Evolutionary conservation across 2,329 filamentous ascomycete species (phyloP), one percentile per base, ranked within the genome.

Genomic region (Pseudogymnoascus sp.): DNA sequence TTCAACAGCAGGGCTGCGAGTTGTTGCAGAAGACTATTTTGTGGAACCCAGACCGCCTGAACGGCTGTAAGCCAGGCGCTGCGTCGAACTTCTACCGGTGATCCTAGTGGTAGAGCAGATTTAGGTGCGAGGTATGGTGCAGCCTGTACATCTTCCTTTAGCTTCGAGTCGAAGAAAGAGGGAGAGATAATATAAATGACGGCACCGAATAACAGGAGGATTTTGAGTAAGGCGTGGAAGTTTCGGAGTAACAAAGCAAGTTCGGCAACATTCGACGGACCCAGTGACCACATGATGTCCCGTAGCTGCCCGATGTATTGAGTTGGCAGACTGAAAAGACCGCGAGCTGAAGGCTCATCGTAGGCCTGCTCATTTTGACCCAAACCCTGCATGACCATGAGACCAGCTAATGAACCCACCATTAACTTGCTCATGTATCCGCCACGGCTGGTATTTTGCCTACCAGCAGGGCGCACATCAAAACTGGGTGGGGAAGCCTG

Each of bases 1-100:
- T 96, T 95, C 48, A 92, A 79, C 6, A 87, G 81, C 25, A 97
- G 81, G 3, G 92, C 93, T n/a, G 90, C 86, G 64, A 90, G 89
- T 75, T 97, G 93, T 2, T 95, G 85, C 69, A 93, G 83, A 74
- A 96, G 93, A 69, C 89, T 90, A 75, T 96, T 91, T 19, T 88
- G 85, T 11, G 93, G 93, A 14, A 97, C 90, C 85, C 92, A 96
- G 23, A 96, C 91, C 4, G 90, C 93, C 76, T 96, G 93, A 65
- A 96, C 88, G 6, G 93, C 91, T 3, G 93, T 97, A 64, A 96
- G 86, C 93, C 93, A 97, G 34, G 93, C 93, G 74, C 92, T 90
- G 66, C 89, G 87, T 61, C 92, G 88, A 57, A 96, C 90, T 69
- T 96, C 86, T 64, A 96, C 92, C 0, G 93, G 89, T 0, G 92